Conservation (phyloP, 495 filamentous ascomycete genomes). For the Oidiodendron maius region DNA sequence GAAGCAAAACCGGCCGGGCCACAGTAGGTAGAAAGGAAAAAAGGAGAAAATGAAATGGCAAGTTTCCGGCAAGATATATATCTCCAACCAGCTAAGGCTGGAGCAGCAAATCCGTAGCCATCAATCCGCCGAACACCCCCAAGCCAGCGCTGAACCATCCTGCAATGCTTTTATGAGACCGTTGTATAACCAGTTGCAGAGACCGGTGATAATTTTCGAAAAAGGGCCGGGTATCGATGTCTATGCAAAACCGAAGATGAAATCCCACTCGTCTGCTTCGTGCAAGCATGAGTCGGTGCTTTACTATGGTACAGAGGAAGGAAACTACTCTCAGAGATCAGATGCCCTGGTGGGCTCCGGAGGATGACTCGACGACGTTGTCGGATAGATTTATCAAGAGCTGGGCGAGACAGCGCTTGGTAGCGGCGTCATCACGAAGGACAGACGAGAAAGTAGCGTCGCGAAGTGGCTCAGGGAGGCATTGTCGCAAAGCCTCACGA, state of each 20-base stretch:
- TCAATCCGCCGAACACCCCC: slow-evolving; percentile 13
- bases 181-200: slow-evolving; percentile 18
- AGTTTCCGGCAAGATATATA: slow-evolving; percentile 2
- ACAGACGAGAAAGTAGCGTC: slow-evolving; percentile 97
- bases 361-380: slow-evolving; percentile 54
- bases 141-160: slow-evolving; percentile 9
- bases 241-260: slow-evolving; percentile 27
- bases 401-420: slow-evolving; percentile 95
- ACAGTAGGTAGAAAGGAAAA: slow-evolving; percentile 20
- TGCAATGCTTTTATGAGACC: slow-evolving; percentile 24
- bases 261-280: slow-evolving; percentile 15
- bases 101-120: slow-evolving; percentile 1
- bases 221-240: slow-evolving; percentile 25
- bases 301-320: slow-evolving; percentile 19
- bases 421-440: slow-evolving; percentile 93
- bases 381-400: slow-evolving; percentile 96
- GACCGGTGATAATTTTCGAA: slow-evolving; percentile 17
- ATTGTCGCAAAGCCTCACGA: slow-evolving; percentile 91
- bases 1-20: slow-evolving; percentile 20
- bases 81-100: not conserved
- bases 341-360: slow-evolving; percentile 19
- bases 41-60: slow-evolving; percentile 13
- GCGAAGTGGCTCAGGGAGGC: slow-evolving; percentile 91
- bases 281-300: slow-evolving; percentile 12
- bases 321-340: slow-evolving; percentile 7